Evolutionary conservation across 805 yeast genomes (phyloP).

Genomic region (Nematodospora valgi): DNA sequence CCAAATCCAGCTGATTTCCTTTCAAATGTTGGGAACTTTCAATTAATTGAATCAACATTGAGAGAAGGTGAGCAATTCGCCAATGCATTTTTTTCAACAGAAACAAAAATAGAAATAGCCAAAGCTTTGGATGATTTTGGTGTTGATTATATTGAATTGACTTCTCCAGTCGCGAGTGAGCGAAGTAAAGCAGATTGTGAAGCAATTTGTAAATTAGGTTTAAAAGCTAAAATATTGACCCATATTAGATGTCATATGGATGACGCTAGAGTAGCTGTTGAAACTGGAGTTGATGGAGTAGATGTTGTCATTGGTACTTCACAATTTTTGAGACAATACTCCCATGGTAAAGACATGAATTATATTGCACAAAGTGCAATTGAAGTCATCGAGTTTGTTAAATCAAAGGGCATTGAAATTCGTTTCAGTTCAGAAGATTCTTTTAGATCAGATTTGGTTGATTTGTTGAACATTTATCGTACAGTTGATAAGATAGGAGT

Average conservation of each 20-base stretch:
- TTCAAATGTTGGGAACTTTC: slow-evolving; percentile 84
- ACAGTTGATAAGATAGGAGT: slow-evolving; percentile 97
- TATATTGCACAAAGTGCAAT: slow-evolving; percentile 94
- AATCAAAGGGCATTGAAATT: slow-evolving; percentile 94
- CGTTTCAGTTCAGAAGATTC: slow-evolving; percentile 97
- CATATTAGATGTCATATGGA: slow-evolving; percentile 99
- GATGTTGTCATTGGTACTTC: slow-evolving; percentile 98
- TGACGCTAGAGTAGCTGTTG: slow-evolving; percentile 95
- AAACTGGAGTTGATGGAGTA: slow-evolving; percentile 98
- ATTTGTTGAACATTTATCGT: slow-evolving; percentile 88
- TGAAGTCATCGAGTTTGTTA: slow-evolving; percentile 96
- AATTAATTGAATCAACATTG: slow-evolving; percentile 90
- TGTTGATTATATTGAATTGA: slow-evolving; percentile 94
- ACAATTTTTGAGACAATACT: slow-evolving; percentile 87
- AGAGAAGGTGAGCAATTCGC: slow-evolving; percentile 99
- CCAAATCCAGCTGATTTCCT: slow-evolving; percentile 91
- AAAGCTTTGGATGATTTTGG: slow-evolving; percentile 97
- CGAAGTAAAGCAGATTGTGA: slow-evolving; percentile 93
- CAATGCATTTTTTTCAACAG: slow-evolving; percentile 91
- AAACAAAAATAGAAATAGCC: slow-evolving; percentile 94
- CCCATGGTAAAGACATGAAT: slow-evolving; percentile 98
- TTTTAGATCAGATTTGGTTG: slow-evolving; percentile 94
- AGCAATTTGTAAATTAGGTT: slow-evolving; percentile 95
- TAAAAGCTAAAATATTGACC: slow-evolving; percentile 91
- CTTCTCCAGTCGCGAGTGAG: slow-evolving; percentile 97